Conservation (phyloP, 169 alveolate genomes). For the Prorocentrum cordatum region DNA sequence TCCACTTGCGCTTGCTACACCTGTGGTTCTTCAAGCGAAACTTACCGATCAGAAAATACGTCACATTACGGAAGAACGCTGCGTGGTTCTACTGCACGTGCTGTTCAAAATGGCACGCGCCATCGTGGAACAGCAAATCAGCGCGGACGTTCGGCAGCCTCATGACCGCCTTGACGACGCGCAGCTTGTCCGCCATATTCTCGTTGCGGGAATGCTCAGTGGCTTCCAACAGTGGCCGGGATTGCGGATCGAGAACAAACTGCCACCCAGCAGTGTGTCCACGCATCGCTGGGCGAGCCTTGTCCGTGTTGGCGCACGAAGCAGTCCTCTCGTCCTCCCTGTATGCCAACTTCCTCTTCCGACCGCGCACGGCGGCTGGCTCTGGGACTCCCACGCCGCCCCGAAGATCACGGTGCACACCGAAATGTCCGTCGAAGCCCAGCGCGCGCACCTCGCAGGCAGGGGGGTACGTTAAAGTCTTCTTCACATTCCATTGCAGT, state of each 20-base stretch:
- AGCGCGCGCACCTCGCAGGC: not conserved
- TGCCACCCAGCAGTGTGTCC: constrained; percentile 9
- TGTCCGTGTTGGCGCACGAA: not conserved
- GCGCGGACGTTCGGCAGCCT: not conserved
- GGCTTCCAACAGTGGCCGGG: not conserved
- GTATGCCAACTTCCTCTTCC: not conserved
- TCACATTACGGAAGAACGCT: too few relatives aligned
- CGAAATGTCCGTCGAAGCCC: not conserved
- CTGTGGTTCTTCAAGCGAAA: too few relatives aligned
- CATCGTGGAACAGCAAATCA: not conserved
- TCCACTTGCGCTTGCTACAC: too few relatives aligned
- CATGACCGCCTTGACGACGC: not conserved
- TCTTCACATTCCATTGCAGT: too few relatives aligned
- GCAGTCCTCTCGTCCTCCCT: not conserved
- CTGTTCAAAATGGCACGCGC: not conserved
- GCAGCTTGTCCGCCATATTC: not conserved
- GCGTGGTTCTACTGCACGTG: not conserved
- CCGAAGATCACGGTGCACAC: not conserved
- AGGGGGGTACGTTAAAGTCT: too few relatives aligned
- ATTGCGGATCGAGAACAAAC: not conserved
- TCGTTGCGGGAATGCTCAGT: not conserved
- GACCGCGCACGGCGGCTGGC: not conserved
- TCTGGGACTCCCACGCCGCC: not conserved
- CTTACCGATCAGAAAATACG: too few relatives aligned
- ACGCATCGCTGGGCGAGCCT: not conserved